Conservation (phyloP, 129 eudicot species). For the Lactuca saligna region DNA sequence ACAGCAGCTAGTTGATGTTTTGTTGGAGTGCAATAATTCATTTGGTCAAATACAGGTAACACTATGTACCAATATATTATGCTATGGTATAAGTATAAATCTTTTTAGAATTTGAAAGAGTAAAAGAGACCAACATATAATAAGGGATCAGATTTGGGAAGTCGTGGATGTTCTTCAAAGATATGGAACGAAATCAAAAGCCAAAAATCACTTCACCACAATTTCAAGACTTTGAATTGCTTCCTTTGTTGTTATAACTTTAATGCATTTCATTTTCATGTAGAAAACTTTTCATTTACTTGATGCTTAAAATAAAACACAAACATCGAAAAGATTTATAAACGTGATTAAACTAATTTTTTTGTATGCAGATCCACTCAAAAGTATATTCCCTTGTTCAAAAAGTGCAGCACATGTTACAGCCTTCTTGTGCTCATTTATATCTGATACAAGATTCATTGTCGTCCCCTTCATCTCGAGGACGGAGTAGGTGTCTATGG, state of each 20-base stretch:
- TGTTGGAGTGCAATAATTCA: no score
- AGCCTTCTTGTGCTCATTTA: constrained; percentile 71
- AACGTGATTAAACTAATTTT: constrained; percentile 52
- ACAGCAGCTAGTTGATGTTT: no score
- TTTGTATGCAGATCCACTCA: constrained; percentile 84
- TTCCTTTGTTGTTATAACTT: constrained; percentile 60
- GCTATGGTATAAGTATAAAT: no score
- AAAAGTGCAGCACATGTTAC: constrained; percentile 73
- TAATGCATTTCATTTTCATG: constrained; percentile 55
- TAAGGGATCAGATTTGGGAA: no score
- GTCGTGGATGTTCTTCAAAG: no score
- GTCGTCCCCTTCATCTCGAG: constrained; percentile 60
- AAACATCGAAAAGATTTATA: not conserved
- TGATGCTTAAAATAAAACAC: not conserved
- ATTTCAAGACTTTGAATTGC: constrained; percentile 56
- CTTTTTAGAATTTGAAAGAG: no score
- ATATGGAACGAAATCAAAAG: no score
- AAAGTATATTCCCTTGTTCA: constrained; percentile 63
- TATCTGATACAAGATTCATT: constrained; percentile 56
- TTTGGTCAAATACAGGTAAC: no score
- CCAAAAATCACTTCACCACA: constrained; percentile 61
- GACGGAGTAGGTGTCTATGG: no score
- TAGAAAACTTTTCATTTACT: not conserved
- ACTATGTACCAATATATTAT: no score
- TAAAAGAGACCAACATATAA: no score